phyloP scores from a whole-genome alignment of 2,329 filamentous ascomycete species.

The Xylariaceae sp. region DNA sequence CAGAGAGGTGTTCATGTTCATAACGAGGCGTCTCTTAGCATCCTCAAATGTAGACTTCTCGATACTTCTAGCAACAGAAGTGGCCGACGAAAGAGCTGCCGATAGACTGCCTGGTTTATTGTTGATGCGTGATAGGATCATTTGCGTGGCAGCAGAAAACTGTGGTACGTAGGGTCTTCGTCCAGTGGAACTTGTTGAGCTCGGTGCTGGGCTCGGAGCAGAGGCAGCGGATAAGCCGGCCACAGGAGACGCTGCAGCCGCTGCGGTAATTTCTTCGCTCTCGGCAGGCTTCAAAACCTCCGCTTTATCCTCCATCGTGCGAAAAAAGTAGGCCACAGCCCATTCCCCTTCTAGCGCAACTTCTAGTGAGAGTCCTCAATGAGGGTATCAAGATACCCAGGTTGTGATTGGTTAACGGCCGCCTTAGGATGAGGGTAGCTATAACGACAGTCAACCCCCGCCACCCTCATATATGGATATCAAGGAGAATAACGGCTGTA shows the following conservation, averaged over 20 bases:
- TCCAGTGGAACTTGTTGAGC: conserved; percentile 35
- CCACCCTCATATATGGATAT: no score
- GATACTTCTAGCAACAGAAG: conserved; percentile 40
- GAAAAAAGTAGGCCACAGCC: not conserved
- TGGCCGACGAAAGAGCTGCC: conserved; percentile 44
- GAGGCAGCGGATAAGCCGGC: conserved; percentile 13
- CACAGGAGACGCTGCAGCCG: conserved; percentile 6
- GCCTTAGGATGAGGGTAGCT: no score
- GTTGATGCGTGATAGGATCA: conserved; percentile 49
- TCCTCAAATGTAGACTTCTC: conserved; percentile 46
- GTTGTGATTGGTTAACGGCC: no score
- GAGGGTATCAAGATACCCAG: not conserved
- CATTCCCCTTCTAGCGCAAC: no score
- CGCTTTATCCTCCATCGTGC: conserved; percentile 16
- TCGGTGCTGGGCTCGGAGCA: conserved; percentile 24
- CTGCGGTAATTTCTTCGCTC: conserved; percentile 3
- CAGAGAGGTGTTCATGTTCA: conserved; percentile 48
- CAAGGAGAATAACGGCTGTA: no score
- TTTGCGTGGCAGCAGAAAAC: conserved; percentile 46
- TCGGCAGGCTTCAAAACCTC: not conserved
- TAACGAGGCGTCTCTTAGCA: conserved; percentile 47
- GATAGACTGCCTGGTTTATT: conserved; percentile 44
- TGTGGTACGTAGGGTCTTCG: conserved; percentile 42
- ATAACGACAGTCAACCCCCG: no score
- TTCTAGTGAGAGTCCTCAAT: no score